Evolutionary conservation across 768 basidiomycete species (phyloP).

Genomic region (Suillus cothurnatus): DNA sequence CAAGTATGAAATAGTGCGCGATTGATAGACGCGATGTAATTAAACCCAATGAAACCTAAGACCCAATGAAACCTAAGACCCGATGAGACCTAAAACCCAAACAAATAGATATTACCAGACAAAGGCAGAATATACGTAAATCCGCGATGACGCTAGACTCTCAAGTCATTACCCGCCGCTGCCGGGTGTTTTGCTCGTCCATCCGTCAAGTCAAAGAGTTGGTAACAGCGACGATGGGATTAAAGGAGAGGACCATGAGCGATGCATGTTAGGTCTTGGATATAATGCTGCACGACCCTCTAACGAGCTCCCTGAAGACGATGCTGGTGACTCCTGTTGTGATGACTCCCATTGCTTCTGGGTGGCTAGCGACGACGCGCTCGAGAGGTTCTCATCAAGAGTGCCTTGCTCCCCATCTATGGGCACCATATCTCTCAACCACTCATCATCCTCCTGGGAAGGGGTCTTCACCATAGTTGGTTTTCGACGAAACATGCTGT

Average conservation of each 20-base stretch:
- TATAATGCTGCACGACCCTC: constrained; percentile 13
- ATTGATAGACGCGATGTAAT: neutral
- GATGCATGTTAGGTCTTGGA: constrained; percentile 23
- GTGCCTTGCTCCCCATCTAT: constrained; percentile 12
- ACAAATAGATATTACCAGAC: neutral
- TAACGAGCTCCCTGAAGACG: constrained; percentile 20
- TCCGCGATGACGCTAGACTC: neutral
- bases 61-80: neutral
- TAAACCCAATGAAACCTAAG: neutral
- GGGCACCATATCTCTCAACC: constrained; percentile 68
- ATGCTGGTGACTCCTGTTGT: constrained; percentile 21
- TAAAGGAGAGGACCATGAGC: constrained; percentile 23
- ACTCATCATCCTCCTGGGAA: constrained; percentile 55
- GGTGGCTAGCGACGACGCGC: neutral
- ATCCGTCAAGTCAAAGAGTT: neutral
- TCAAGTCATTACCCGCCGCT: neutral
- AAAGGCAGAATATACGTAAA: neutral
- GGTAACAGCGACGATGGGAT: neutral
- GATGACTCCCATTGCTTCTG: constrained; percentile 16
- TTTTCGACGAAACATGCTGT: constrained; percentile 49
- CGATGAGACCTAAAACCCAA: neutral
- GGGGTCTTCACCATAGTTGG: constrained; percentile 38
- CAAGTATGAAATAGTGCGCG: constrained; percentile 2
- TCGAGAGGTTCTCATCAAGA: neutral
- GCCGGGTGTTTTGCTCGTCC: neutral